Evolutionary conservation across 23 red algal genomes (phyloP), one percentile per base, ranked within the genome.

Genomic region (Chondrus crispus): DNA sequence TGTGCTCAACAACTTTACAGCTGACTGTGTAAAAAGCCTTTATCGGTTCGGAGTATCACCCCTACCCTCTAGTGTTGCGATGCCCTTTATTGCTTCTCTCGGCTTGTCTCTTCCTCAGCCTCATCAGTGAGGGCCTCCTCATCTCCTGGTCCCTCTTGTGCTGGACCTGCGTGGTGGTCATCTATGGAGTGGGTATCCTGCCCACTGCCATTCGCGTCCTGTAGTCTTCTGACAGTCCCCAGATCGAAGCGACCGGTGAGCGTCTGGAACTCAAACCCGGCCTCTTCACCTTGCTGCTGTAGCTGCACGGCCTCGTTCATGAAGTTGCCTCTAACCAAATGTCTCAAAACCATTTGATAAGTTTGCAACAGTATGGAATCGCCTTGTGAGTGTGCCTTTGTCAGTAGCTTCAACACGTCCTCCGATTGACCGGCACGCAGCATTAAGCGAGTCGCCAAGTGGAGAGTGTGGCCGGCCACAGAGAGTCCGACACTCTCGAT

Each of bases 281-380:
- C 72, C 40, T 80, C 72, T 36, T 43, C 11, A 22, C 87, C 87
- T 28, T 74, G 46, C 68, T 81, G 20, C 35, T 80, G 14, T n/a
- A 90, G 36, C 41, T 42, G 11, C 4, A 16, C 26, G 1, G 87
- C 87, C 48, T 38, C 37, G 22, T 78, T 49, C 13, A 70, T n/a
- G 3, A 33, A 36, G 5, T 46, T 41, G 29, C 30, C 72, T 48
- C 89, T 30, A 38, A 81, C 26, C 46, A 84, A 92, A 42, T 92
- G 48, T 58, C 78, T 52, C 37, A 84, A 12, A 20, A 72, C 26
- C 76, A 92, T 82, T 69, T 84, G 79, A 53, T 84, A 92, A 26
- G 79, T 75, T 18, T 47, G 62, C 33, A 68, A 40, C 13, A 22
- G 40, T 38, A 92, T 50, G 3, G 37, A 6, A 73, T 58, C 50